phyloP scores from a whole-genome alignment of 1,284 basidiomycete species.

The Leccinum pachyderme region DNA sequence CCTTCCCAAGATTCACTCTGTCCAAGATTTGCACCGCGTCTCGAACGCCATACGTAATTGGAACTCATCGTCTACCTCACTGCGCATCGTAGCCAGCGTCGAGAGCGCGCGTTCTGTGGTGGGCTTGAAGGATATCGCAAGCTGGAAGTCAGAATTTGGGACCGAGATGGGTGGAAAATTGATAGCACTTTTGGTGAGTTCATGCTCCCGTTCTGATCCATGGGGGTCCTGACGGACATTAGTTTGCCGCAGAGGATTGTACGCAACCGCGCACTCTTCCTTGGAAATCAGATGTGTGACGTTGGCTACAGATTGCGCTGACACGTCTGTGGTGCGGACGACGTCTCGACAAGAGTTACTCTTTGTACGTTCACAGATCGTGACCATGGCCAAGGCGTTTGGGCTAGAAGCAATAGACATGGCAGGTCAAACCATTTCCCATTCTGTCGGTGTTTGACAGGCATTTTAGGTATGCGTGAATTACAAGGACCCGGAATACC shows the following conservation, averaged over 20 bases:
- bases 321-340: constrained; percentile 84
- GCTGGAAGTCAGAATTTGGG: constrained; percentile 53
- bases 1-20: constrained; percentile 77
- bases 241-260: constrained; percentile 95
- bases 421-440: constrained; percentile 41
- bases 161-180: constrained; percentile 47
- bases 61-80: constrained; percentile 34
- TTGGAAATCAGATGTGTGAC: constrained; percentile 4
- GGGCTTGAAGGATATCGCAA: constrained; percentile 60
- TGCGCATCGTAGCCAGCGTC: constrained; percentile 73
- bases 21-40: constrained; percentile 61
- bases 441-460: constrained; percentile 3
- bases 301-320: constrained; percentile 70
- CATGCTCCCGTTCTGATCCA: constrained; percentile 34
- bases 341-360: constrained; percentile 73
- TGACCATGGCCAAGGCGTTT: constrained; percentile 83
- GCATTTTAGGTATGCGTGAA: constrained; percentile 77
- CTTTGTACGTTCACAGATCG: constrained; percentile 84
- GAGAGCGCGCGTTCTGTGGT: constrained; percentile 73
- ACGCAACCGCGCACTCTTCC: constrained; percentile 21
- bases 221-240: constrained; percentile 19
- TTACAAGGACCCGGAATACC: constrained; percentile 74
- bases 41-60: constrained; percentile 44
- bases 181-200: constrained; percentile 50
- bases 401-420: constrained; percentile 87